Conservation (phyloP, 73 alveolate species). For the Uronychia setigera region DNA sequence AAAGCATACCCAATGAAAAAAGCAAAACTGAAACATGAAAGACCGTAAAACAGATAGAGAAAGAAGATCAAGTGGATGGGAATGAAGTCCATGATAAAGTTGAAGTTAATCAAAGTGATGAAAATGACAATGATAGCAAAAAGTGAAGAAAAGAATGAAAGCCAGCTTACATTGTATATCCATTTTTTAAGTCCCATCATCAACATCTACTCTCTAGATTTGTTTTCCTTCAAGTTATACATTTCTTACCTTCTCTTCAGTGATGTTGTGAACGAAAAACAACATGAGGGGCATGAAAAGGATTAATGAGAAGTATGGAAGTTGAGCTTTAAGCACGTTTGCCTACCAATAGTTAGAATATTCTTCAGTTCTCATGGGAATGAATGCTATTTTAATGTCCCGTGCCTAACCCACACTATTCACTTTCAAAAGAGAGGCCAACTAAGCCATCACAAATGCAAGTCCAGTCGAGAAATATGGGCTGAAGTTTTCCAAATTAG, state of each 20-base stretch:
- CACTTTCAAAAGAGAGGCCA: neutral
- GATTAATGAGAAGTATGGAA: conserved; percentile 73
- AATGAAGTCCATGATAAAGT: conserved; percentile 10
- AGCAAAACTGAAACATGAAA: conserved; percentile 54
- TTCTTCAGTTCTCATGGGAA: neutral
- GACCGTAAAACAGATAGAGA: conserved; percentile 40
- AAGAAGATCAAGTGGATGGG: conserved; percentile 47
- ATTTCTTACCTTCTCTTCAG: conserved; percentile 77
- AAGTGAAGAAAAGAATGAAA: conserved; percentile 57
- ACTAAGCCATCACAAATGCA: neutral
- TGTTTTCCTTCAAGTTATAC: conserved; percentile 47
- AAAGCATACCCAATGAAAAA: conserved; percentile 37
- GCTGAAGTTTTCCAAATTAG: neutral
- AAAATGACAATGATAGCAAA: conserved; percentile 59
- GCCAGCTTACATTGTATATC: conserved; percentile 84
- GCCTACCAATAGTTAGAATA: neutral
- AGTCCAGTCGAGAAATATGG: neutral
- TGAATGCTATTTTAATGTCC: neutral
- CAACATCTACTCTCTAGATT: conserved; percentile 95
- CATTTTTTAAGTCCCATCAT: conserved; percentile 95
- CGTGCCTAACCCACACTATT: neutral
- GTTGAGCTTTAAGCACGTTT: neutral
- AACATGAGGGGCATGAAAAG: conserved; percentile 73
- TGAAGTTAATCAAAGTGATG: conserved; percentile 54
- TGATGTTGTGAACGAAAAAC: conserved; percentile 72